Evolutionary conservation across 1,284 basidiomycete genomes (phyloP), one percentile per base, ranked within the genome.

Genomic region (Jaminaea rosea): DNA sequence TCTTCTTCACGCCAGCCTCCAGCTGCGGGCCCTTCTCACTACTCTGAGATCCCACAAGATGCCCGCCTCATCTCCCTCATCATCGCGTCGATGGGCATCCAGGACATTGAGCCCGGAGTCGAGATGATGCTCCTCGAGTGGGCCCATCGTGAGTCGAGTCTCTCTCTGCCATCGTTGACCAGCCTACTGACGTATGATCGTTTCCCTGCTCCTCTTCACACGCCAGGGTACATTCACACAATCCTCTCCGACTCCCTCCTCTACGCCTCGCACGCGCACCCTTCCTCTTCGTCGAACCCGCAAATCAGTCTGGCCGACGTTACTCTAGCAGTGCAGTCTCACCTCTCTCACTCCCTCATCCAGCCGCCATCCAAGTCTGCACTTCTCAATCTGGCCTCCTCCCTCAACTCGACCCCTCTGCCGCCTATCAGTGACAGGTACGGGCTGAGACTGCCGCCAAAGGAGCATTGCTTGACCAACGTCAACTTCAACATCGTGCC

Each of bases 71-170:
- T 97, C 47, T 89, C 93, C 0, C 81, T 98, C 29, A 82, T 98
- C 28, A 81, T 97, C 24, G 88, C 92, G 2, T 87, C 89, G 0
- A 90, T 89, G n/a, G 91, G 93, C 3, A 85, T 97, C 0, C 84
- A 90, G 58, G 92, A 97, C 76, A 84, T 87, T 5, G 91, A 97
- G 64, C 91, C 92, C 5, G 85, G 85, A 2, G 93, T 97, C 2
- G 80, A 98, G 1, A 86, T 93, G 64, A 92, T 96, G 73, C 81
- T 98, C 4, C 82, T 97, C 50, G 93, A 98, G 76, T 96, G 98
- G 73, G 84, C 93, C 0, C 86, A 96, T 74, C 81, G 93, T 76
- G 50, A 53, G 78, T 55, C 21, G 17, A 24, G 34, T 23, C 24
- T 4, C 5, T 1, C 21, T 4, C 26, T 21, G 26, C 36, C 21